Percentiles rank a stretch among this genome's conserved stretches.
These are phyloP conservation scores for Penicillium roqueforti DNA, from an alignment of 495 filamentous ascomycete species.

Conservation along the genomic window DNA sequence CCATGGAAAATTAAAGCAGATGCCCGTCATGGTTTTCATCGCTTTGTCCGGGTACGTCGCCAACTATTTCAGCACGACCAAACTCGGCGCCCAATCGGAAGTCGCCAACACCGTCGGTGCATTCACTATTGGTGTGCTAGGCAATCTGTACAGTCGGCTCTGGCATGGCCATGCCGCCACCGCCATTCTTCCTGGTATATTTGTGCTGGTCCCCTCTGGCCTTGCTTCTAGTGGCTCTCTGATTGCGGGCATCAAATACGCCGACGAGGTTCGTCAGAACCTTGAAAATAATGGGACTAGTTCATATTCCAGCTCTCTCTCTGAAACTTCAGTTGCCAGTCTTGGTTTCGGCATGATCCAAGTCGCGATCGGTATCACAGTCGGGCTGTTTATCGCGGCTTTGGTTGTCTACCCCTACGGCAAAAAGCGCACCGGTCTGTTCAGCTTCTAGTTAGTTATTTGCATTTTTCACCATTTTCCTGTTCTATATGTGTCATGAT, in stretches of 20 bases:
- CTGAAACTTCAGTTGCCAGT: conserved; percentile 60
- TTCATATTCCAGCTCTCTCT: conserved; percentile 31
- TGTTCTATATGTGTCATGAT: conserved; percentile 2
- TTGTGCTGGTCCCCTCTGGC: conserved; percentile 88
- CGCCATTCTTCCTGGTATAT: conserved; percentile 88
- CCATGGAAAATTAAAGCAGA: conserved; percentile 86
- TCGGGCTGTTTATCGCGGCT: conserved; percentile 81
- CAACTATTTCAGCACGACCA: conserved; percentile 71
- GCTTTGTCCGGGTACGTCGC: conserved; percentile 76
- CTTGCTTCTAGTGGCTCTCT: conserved; percentile 78
- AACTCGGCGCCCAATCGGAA: conserved; percentile 70
- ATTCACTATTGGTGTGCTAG: conserved; percentile 77
- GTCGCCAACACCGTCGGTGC: conserved; percentile 84
- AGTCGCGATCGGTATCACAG: conserved; percentile 88
- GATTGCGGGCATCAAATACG: conserved; percentile 70
- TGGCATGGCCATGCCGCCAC: conserved; percentile 82
- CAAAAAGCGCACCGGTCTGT: conserved; percentile 81
- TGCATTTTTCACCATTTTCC: conserved; percentile 7
- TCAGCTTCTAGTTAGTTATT: conserved; percentile 61
- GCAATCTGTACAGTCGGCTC: conserved; percentile 80
- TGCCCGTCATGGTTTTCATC: conserved; percentile 80
- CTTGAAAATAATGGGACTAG: conserved; percentile 38
- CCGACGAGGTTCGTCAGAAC: conserved; percentile 64
- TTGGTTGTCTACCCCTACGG: conserved; percentile 84
- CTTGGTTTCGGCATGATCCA: conserved; percentile 85